These are phyloP conservation scores for Penicillium sp. DNA, from an alignment of 2,329 filamentous ascomycete genomes.

Conservation along the genomic window DNA sequence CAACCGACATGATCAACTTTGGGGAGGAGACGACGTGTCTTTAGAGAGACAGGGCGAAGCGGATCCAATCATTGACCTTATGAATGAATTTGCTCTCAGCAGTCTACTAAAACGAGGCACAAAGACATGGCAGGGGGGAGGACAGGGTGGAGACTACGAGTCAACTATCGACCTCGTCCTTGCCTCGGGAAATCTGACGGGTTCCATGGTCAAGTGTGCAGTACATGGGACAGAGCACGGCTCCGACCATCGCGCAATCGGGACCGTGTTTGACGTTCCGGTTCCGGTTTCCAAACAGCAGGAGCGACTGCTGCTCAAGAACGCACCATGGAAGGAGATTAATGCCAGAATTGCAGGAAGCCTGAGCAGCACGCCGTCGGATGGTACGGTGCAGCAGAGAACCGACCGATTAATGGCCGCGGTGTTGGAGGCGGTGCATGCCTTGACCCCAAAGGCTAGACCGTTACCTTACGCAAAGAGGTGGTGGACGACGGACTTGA, in stretches of 20 bases:
- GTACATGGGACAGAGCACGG: conserved; percentile 16
- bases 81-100: conserved; percentile 26
- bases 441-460: conserved; percentile 14
- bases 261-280: too few species aligned
- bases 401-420: too few species aligned
- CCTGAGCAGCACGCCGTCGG: too few species aligned
- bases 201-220: conserved; percentile 13
- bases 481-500: conserved; percentile 20
- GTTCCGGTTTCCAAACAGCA: too few species aligned
- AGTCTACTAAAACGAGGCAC: conserved; percentile 31
- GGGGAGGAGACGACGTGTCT: conserved; percentile 25
- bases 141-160: conserved; percentile 13
- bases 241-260: conserved; percentile 28
- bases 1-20: conserved; percentile 25
- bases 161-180: too few species aligned
- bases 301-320: too few species aligned
- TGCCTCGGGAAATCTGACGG: conserved; percentile 14
- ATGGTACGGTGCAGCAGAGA: conserved; percentile 14
- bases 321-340: too few species aligned
- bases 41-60: conserved; percentile 31
- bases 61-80: conserved; percentile 31
- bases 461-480: conserved; percentile 17
- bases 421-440: conserved; percentile 9
- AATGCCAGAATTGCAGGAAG: too few species aligned
- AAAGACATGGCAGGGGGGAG: conserved; percentile 29